Conservation (phyloP, 2,329 filamentous ascomycete species). For the Colletotrichum tabaci region DNA sequence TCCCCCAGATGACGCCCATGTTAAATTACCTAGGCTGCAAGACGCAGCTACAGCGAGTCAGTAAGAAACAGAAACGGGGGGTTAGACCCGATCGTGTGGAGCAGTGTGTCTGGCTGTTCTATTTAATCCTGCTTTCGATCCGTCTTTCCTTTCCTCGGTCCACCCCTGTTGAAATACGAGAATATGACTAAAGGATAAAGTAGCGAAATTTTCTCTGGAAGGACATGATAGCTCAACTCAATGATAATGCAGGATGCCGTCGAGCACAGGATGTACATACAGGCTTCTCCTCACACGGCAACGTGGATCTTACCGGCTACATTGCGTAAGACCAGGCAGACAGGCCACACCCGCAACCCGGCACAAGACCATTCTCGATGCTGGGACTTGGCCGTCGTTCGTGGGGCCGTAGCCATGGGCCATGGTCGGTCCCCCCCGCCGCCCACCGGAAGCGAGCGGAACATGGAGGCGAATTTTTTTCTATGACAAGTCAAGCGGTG, state of each 20-base stretch:
- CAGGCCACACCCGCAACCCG: not conserved
- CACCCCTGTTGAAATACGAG: no score
- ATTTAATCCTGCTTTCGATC: not conserved
- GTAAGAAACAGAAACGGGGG: not conserved
- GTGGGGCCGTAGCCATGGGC: not conserved
- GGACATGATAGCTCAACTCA: no score
- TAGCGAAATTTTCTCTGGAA: no score
- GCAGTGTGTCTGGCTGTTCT: not conserved
- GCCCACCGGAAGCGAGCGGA: slow-evolving; percentile 5
- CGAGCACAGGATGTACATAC: no score
- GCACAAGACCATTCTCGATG: not conserved
- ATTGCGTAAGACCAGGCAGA: not conserved
- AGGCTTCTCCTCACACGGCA: no score
- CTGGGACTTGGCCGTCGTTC: not conserved
- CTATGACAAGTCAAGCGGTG: not conserved
- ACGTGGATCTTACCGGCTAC: no score
- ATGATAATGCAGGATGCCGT: no score
- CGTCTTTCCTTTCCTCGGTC: not conserved
- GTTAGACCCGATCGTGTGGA: not conserved
- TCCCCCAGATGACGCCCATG: not conserved
- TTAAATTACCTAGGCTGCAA: no score
- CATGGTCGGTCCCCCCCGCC: not conserved
- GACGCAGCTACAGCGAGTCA: no score
- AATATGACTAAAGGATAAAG: no score
- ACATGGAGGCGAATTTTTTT: not conserved